phyloP scores from a whole-genome alignment of 176 grass and related monocot species.

The Olyra latifolia region DNA sequence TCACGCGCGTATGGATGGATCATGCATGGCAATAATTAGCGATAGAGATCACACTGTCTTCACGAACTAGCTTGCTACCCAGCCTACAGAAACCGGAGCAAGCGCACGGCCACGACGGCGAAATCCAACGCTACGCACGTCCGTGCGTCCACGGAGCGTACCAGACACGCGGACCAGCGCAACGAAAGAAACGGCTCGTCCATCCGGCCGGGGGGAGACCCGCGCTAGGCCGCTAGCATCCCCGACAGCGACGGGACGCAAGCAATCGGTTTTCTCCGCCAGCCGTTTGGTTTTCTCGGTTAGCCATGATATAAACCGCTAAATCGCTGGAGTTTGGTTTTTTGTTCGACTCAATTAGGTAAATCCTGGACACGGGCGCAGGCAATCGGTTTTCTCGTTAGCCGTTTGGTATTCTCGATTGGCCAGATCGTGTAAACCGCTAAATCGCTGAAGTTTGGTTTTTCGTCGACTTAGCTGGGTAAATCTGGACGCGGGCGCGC shows the following conservation, averaged over 20 bases:
- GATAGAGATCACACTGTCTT: background rate
- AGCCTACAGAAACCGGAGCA: background rate
- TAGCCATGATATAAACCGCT: too few relatives aligned
- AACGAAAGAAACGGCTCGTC: slow-evolving; percentile 17
- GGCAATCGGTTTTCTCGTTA: too few relatives aligned
- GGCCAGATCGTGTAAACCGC: too few relatives aligned
- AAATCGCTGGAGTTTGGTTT: too few relatives aligned
- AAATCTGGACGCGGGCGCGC: background rate
- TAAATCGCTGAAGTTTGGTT: too few relatives aligned
- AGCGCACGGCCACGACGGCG: background rate
- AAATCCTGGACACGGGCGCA: too few relatives aligned
- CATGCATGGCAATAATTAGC: background rate
- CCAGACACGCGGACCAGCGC: slow-evolving; percentile 1
- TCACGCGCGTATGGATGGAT: background rate
- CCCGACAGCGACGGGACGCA: background rate
- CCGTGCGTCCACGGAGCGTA: background rate
- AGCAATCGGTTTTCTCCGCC: too few relatives aligned
- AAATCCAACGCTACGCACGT: background rate
- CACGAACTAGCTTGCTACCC: background rate
- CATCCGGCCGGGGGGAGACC: background rate
- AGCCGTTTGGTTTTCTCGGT: too few relatives aligned
- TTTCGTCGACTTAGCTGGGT: too few relatives aligned
- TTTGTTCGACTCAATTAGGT: too few relatives aligned
- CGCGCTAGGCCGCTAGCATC: too few relatives aligned
- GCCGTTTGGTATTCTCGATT: too few relatives aligned